phyloP scores from a whole-genome alignment of 2,329 filamentous ascomycete genomes.

The Nemania sp. region DNA sequence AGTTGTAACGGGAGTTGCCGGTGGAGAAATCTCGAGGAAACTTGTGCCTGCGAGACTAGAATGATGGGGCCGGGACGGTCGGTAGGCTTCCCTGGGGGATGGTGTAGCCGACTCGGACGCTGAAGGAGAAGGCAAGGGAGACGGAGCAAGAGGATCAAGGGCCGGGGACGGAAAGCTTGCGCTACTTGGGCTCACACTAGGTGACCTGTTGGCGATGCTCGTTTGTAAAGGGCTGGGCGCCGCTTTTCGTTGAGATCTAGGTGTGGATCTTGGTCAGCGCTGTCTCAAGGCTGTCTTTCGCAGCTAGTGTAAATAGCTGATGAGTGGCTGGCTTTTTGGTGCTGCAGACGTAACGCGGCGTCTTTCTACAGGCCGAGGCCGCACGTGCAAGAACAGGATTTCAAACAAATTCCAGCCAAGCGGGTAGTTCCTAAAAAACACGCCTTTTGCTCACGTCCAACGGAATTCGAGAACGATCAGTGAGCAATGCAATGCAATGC shows the following conservation, averaged over 20 bases:
- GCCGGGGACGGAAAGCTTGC: constrained; percentile 52
- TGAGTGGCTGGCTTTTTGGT: constrained; percentile 24
- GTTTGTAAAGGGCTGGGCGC: constrained; percentile 64
- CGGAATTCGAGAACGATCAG: constrained; percentile 5
- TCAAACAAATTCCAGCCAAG: constrained; percentile 22
- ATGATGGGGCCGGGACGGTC: constrained; percentile 19
- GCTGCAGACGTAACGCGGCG: constrained; percentile 30
- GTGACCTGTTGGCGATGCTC: constrained; percentile 55
- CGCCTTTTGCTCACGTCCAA: constrained; percentile 23
- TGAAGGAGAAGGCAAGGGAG: constrained; percentile 47
- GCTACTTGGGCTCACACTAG: constrained; percentile 57
- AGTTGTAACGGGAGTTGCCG: constrained; percentile 32
- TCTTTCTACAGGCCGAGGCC: constrained; percentile 34
- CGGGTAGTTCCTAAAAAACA: constrained; percentile 8
- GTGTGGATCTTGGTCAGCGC: constrained; percentile 51
- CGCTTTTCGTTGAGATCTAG: constrained; percentile 62
- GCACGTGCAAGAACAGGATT: constrained; percentile 25
- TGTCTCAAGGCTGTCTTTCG: constrained; percentile 24
- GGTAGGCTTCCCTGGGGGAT: constrained; percentile 17
- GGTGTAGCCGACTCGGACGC: constrained; percentile 15
- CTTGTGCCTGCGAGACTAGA: constrained; percentile 29
- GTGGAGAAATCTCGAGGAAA: constrained; percentile 39
- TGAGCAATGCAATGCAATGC: constrained; percentile 24
- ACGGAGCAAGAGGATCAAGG: constrained; percentile 44
- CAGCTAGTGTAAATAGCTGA: constrained; percentile 40